Percentiles rank a stretch among this genome's conserved stretches.
Conservation (phyloP, 805 yeast genomes). For the Scheffersomyces lignosus region DNA sequence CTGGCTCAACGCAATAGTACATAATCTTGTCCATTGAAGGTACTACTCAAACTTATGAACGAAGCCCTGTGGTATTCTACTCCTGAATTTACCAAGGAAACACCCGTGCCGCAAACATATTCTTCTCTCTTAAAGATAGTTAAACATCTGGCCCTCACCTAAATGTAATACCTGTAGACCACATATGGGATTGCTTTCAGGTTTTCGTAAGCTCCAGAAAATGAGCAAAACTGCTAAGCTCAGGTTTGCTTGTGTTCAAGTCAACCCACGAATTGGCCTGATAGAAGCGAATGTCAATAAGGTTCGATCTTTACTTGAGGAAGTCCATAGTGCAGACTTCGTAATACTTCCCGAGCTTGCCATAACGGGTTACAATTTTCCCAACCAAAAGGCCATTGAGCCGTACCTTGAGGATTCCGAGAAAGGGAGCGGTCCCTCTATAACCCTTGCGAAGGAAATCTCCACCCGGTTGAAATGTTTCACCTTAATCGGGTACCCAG, state of each 20-base stretch:
- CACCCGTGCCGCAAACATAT: too few species aligned
- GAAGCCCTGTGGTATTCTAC: too few species aligned
- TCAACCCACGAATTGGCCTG: slow-evolving; percentile 64
- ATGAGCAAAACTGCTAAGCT: slow-evolving; percentile 38
- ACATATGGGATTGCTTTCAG: too few species aligned
- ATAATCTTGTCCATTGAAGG: too few species aligned
- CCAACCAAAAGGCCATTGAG: slow-evolving; percentile 41
- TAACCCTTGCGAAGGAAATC: slow-evolving; percentile 55
- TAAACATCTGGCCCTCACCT: slow-evolving; percentile 2
- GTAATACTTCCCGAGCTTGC: slow-evolving; percentile 82
- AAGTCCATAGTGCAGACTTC: slow-evolving; percentile 49
- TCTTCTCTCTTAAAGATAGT: background rate
- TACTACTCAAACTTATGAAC: too few species aligned
- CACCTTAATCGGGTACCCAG: slow-evolving; percentile 85
- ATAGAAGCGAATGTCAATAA: slow-evolving; percentile 52
- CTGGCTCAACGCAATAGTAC: too few species aligned
- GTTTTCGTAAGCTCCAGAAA: too few species aligned
- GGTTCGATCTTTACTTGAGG: slow-evolving; percentile 41
- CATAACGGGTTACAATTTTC: slow-evolving; percentile 79
- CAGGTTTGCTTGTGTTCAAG: slow-evolving; percentile 64
- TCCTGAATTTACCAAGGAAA: too few species aligned
- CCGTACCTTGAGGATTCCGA: slow-evolving; percentile 57
- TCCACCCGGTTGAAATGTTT: slow-evolving; percentile 56
- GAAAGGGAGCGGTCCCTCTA: slow-evolving; percentile 43
- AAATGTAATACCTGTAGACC: too few species aligned